These are phyloP conservation scores for Lunularia cruciata DNA, from an alignment of 225 moss, liverwort and hornwort species.

Conservation along the genomic window DNA sequence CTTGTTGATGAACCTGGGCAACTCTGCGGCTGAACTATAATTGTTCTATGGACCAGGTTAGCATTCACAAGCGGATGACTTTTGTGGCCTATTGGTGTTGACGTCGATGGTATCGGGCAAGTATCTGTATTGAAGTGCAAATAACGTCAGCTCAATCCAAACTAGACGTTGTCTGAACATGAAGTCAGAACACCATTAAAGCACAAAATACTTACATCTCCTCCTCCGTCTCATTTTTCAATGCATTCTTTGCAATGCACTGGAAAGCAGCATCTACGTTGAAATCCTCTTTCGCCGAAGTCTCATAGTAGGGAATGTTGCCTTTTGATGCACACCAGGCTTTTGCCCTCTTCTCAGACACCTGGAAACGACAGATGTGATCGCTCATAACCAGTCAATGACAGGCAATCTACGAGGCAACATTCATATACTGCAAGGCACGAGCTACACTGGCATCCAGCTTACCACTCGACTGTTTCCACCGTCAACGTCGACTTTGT, in stretches of 20 bases:
- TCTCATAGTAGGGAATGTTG: slow-evolving; percentile 91
- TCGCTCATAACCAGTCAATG: too few relatives aligned
- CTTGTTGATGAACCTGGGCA: slow-evolving; percentile 27
- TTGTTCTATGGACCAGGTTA: slow-evolving; percentile 27
- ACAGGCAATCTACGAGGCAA: too few relatives aligned
- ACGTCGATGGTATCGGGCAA: slow-evolving; percentile 92
- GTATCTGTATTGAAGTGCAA: slow-evolving; percentile 63
- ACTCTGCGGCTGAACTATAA: slow-evolving; percentile 25
- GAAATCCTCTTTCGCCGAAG: slow-evolving; percentile 89
- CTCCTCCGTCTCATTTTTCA: slow-evolving; percentile 94
- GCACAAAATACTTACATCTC: slow-evolving; percentile 59
- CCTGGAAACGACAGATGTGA: slow-evolving; percentile 36
- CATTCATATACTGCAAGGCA: not conserved
- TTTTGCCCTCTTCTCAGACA: slow-evolving; percentile 96
- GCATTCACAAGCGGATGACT: slow-evolving; percentile 79
- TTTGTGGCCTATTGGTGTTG: slow-evolving; percentile 71
- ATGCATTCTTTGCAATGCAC: slow-evolving; percentile 90
- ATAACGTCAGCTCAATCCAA: not conserved
- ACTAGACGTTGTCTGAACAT: not conserved
- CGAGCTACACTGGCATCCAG: not conserved
- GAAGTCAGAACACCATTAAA: not conserved
- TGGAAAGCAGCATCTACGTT: slow-evolving; percentile 95
- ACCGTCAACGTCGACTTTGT: slow-evolving; percentile 91
- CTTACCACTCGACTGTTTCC: slow-evolving; percentile 92
- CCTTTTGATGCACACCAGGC: slow-evolving; percentile 88